A percentile compares a stretch with the other conserved stretches of the same genome.
These are phyloP conservation scores for Pseudisothecium myosuroides DNA, from an alignment of 225 moss, liverwort and hornwort genomes.

Conservation along the genomic window DNA sequence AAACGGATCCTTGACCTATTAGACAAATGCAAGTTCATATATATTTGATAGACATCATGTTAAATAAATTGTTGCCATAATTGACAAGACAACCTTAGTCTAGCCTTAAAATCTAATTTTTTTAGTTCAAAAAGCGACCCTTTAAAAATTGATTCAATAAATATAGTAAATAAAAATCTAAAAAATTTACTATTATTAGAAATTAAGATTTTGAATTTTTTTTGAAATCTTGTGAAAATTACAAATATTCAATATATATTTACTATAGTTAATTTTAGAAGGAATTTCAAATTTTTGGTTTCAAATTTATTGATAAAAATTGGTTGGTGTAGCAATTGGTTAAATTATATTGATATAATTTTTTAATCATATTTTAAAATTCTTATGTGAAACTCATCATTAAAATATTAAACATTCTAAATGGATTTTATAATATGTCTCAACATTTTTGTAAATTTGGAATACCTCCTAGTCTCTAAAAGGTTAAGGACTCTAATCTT, in stretches of 20 bases:
- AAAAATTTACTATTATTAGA: too few relatives aligned
- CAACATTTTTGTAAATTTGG: too few relatives aligned
- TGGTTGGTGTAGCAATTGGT: not conserved
- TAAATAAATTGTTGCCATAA: too few relatives aligned
- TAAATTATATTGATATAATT: not conserved
- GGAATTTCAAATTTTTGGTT: not conserved
- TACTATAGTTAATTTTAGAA: not conserved
- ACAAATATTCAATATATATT: not conserved
- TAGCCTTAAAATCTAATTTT: too few relatives aligned
- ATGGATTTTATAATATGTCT: not conserved
- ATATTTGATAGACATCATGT: not conserved
- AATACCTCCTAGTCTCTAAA: not conserved
- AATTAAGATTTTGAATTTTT: too few relatives aligned
- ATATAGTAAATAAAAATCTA: too few relatives aligned
- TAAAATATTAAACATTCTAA: not conserved
- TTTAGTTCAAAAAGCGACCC: too few relatives aligned
- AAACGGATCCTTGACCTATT: not conserved
- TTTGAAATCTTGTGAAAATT: not conserved
- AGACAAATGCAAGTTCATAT: rapidly evolving
- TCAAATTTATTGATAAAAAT: not conserved
- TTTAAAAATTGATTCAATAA: too few relatives aligned
- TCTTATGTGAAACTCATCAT: not conserved
- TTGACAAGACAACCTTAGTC: too few relatives aligned
- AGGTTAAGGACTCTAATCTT: not conserved
- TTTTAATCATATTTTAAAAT: not conserved